Evolutionary conservation across 2,329 filamentous ascomycete genomes (phyloP), one percentile per base, ranked within the genome.

Genomic region (Graphilbum fragrans): DNA sequence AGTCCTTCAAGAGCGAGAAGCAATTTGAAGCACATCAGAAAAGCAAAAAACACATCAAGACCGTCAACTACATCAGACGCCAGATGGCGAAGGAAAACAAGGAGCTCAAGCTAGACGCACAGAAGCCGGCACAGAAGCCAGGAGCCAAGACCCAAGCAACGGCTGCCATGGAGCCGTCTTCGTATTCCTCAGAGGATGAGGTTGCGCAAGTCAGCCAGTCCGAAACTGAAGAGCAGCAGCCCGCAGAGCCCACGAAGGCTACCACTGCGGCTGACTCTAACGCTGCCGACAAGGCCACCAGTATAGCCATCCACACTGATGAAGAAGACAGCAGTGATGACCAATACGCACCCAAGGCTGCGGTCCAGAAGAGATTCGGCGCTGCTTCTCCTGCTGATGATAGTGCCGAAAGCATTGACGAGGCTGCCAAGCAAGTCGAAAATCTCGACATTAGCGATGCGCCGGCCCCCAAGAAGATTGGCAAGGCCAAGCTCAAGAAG

Each of bases 21-120:
- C 90, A 96, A 55, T 87, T 83, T 46, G 80, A 93, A 53, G 81
- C 83, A 3, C 92, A 98, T 53, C 88, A 95, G 63, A 86, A 82
- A 63, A 96, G 90, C 67, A 98, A 94, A 59, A 98, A 96, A 61
- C 92, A 98, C 54, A 62, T 80, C 46, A 96, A 94, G 57, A 82
- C 86, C 3, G 72, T 95, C 7, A 80, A 88, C 50, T 75, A 87
- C 46, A 62, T 98, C 32, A 78, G 77, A 52, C 72, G 76, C 53
- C 80, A 92, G 57, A 94, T 98, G 87, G 75, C 72, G 51, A 78
- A 80, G 51, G 84, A 98, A 53, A 82, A 88, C 52, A 66, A 68
- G 37, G 68, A 77, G 38, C 58, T 86, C 9, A 61, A 72, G 34
- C 54, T 80, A 4, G 57, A 53, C 3, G 41, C 43, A 3, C 38